Conservation (phyloP, 352 stramenopile species). For the Elongisporangium undulatum region DNA sequence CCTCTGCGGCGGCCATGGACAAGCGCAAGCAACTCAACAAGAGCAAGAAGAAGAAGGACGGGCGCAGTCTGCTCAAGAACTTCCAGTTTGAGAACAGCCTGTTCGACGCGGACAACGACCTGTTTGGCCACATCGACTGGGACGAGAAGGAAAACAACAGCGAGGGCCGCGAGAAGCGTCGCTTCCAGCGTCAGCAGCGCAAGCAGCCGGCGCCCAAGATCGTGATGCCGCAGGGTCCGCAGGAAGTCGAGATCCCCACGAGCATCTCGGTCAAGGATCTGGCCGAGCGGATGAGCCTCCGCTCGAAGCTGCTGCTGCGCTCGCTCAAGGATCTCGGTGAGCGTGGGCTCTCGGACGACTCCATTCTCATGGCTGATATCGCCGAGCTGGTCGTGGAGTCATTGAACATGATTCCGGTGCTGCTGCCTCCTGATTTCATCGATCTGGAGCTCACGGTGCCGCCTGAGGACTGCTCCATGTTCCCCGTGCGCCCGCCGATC, state of each 20-base stretch:
- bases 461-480: conserved; percentile 61
- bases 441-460: conserved; percentile 64
- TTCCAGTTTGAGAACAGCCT: conserved; percentile 88
- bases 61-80: conserved; percentile 64
- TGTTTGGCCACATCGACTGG: conserved; percentile 82
- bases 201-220: conserved; percentile 40
- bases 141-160: conserved; percentile 30
- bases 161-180: conserved; percentile 60
- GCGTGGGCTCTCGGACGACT: conserved; percentile 62
- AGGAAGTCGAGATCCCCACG: conserved; percentile 80
- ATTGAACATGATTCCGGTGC: conserved; percentile 82
- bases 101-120: conserved; percentile 55
- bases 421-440: conserved; percentile 79
- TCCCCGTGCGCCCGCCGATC: conserved; percentile 84
- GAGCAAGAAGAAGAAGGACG: conserved; percentile 74
- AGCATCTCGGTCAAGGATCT: conserved; percentile 71
- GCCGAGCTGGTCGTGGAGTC: conserved; percentile 80
- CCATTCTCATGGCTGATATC: conserved; percentile 63
- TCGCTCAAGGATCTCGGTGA: conserved; percentile 68
- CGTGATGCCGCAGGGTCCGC: conserved; percentile 22
- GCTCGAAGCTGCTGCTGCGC: conserved; percentile 60
- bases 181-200: conserved; percentile 50
- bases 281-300: conserved; percentile 77
- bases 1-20: conserved; percentile 6
- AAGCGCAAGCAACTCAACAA: conserved; percentile 55